A percentile compares a stretch with the other conserved stretches of the same genome.
Conservation (phyloP, 129 eudicot genomes). For the Cynara cardunculus region DNA sequence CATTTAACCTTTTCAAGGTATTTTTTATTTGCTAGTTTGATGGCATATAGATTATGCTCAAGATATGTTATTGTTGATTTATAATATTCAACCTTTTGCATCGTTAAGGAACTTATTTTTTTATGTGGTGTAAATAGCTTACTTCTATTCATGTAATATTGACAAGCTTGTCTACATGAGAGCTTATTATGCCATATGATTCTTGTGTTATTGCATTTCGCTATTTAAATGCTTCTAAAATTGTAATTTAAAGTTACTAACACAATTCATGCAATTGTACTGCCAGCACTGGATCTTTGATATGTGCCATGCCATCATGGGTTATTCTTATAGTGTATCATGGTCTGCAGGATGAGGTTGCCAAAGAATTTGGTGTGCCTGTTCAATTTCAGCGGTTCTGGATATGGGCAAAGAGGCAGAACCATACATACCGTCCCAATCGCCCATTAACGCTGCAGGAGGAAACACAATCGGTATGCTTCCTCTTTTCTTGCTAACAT, state of each 20-base stretch:
- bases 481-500: neutral
- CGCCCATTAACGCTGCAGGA: conserved; percentile 82
- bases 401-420: conserved; percentile 98
- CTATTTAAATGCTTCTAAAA: neutral
- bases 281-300: neutral
- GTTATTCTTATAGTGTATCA: neutral
- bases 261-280: neutral
- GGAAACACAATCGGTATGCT: conserved; percentile 75
- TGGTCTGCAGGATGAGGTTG: conserved; percentile 82
- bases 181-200: neutral
- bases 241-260: neutral
- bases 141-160: neutral
- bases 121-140: neutral
- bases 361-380: conserved; percentile 92
- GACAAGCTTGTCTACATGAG: neutral
- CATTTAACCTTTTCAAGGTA: conserved; percentile 83
- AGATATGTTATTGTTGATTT: neutral
- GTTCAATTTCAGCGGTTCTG: conserved; percentile 90
- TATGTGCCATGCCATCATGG: neutral
- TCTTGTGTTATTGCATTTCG: neutral
- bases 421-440: conserved; percentile 94
- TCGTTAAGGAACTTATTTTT: neutral
- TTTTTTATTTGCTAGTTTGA: neutral
- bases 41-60: neutral
- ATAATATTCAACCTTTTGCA: neutral